These are phyloP conservation scores for Crassisporium funariophilum DNA, from an alignment of 768 basidiomycete species.

Conservation along the genomic window DNA sequence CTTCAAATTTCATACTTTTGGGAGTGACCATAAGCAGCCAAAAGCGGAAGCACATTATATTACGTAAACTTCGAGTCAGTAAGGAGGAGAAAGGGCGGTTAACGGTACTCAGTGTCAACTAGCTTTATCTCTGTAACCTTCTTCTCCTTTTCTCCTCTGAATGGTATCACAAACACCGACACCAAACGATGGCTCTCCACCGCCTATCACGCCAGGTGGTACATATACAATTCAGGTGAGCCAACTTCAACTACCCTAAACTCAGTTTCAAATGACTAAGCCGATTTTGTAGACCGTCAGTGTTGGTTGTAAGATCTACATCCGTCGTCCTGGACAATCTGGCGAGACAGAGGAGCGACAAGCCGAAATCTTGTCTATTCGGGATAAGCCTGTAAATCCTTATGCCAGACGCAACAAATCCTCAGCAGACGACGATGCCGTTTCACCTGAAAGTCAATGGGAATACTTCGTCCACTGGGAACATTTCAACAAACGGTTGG, in stretches of 20 bases:
- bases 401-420: conserved; percentile 52
- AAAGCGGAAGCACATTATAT: conserved; percentile 6
- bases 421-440: conserved; percentile 44
- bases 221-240: conserved; percentile 76
- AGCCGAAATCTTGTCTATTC: conserved; percentile 94
- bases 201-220: conserved; percentile 72
- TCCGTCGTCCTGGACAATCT: conserved; percentile 75
- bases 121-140: conserved; percentile 6
- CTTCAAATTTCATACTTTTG: conserved; percentile 6
- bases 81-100: conserved; percentile 3
- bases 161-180: conserved; percentile 45
- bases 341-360: conserved; percentile 86
- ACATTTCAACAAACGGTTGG: conserved; percentile 97
- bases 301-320: conserved; percentile 95
- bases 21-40: not conserved
- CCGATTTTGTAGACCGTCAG: conserved; percentile 61
- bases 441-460: conserved; percentile 69
- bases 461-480: conserved; percentile 99
- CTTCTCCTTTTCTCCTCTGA: conserved; percentile 13
- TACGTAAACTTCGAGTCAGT: conserved; percentile 31
- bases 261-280: conserved; percentile 32
- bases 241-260: conserved; percentile 18
- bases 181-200: conserved; percentile 50
- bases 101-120: conserved; percentile 3
- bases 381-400: conserved; percentile 75